These are phyloP conservation scores for Tuctoria greenei DNA, from an alignment of 176 grass and related monocot species.

Conservation along the genomic window DNA sequence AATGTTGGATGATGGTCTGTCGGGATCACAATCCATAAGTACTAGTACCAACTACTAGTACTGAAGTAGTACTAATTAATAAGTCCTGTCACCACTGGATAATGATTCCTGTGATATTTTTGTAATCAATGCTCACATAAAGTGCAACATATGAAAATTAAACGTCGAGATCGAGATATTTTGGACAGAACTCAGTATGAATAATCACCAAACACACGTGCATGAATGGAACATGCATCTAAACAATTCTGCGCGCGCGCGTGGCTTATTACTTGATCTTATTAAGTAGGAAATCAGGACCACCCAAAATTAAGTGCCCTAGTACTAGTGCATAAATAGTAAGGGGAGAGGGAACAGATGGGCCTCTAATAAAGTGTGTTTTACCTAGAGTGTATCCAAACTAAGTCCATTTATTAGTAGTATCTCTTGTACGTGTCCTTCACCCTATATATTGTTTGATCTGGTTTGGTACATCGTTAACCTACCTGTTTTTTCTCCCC, in stretches of 20 bases:
- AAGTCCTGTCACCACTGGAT: not conserved
- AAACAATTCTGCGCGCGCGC: conserved; percentile 36
- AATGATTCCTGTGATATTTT: not conserved
- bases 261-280: conserved; percentile 23
- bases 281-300: conserved; percentile 31
- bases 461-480: not conserved
- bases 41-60: too few species aligned
- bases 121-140: conserved; percentile 22
- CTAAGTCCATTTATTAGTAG: not conserved
- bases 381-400: conserved; percentile 35
- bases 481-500: not conserved
- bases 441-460: too few species aligned
- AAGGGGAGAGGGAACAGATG: not conserved
- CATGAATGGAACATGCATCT: conserved; percentile 31
- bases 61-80: too few species aligned
- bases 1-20: not conserved
- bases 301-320: not conserved
- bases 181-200: not conserved
- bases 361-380: not conserved
- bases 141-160: conserved; percentile 17
- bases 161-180: conserved; percentile 34
- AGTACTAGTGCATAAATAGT: not conserved
- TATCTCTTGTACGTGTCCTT: too few species aligned
- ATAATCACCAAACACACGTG: conserved; percentile 21
- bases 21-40: not conserved